These are phyloP conservation scores for Claviceps humidiphila DNA, from an alignment of 2,329 filamentous ascomycete genomes.

Conservation along the genomic window DNA sequence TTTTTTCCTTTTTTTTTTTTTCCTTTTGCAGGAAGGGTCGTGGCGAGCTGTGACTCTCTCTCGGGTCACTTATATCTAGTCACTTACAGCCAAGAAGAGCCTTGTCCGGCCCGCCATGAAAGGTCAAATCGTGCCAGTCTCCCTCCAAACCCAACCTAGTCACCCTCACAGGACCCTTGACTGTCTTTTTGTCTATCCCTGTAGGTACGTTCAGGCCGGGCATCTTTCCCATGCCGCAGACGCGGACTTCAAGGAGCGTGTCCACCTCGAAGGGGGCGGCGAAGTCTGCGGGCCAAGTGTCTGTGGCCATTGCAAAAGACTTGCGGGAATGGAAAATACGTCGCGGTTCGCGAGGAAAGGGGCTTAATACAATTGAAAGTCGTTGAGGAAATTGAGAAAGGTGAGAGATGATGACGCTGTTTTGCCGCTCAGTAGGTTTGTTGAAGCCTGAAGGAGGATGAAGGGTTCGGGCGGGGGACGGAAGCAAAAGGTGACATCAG, in stretches of 20 bases:
- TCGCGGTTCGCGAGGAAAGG: neutral
- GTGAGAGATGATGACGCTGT: too few relatives aligned
- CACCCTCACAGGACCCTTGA: conserved; percentile 31
- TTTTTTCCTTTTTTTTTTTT: too few relatives aligned
- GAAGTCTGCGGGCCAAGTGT: conserved; percentile 17
- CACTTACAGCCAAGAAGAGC: conserved; percentile 44
- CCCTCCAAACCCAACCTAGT: conserved; percentile 36
- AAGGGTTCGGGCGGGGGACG: too few relatives aligned
- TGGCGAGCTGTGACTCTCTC: too few relatives aligned
- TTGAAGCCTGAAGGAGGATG: too few relatives aligned
- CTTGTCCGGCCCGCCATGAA: conserved; percentile 51
- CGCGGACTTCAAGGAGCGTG: conserved; percentile 41
- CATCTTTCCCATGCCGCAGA: conserved; percentile 42
- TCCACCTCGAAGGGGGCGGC: conserved; percentile 31
- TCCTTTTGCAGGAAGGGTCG: too few relatives aligned
- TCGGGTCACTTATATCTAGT: neutral
- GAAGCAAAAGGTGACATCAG: too few relatives aligned
- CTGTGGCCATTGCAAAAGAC: conserved; percentile 1
- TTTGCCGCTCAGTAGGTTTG: too few relatives aligned
- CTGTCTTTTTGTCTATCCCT: conserved; percentile 41
- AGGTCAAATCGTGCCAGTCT: conserved; percentile 49
- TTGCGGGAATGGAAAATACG: neutral
- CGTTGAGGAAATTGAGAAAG: neutral
- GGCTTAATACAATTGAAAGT: neutral
- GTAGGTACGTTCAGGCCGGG: conserved; percentile 36